phyloP scores from a whole-genome alignment of 1,284 basidiomycete species.

The Chalciporus sp. region DNA sequence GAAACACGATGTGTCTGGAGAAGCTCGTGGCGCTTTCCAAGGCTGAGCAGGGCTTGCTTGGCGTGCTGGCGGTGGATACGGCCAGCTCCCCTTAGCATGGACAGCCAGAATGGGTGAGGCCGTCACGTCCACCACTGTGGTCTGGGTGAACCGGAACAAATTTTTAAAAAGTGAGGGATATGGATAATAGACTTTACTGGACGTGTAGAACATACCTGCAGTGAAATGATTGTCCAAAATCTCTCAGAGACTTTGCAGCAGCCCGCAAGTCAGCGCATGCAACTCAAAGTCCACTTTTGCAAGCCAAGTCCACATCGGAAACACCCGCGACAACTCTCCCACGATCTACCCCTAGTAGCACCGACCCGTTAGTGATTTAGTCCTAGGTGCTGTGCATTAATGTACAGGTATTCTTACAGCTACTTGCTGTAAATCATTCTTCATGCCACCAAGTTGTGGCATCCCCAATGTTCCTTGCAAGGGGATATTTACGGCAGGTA shows the following conservation, averaged over 20 bases:
- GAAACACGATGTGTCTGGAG: slow-evolving; percentile 7
- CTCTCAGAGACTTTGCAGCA: neutral
- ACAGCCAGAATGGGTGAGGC: slow-evolving; percentile 52
- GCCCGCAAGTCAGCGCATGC: neutral
- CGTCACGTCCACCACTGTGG: slow-evolving; percentile 38
- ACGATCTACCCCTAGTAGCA: slow-evolving; percentile 1
- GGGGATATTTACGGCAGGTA: too few relatives aligned
- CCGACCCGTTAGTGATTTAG: too few relatives aligned
- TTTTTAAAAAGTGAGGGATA: neutral
- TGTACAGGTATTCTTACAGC: slow-evolving; percentile 1
- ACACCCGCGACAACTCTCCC: slow-evolving; percentile 15
- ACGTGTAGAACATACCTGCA: slow-evolving; percentile 14
- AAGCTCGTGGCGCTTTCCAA: slow-evolving; percentile 16
- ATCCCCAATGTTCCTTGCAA: neutral
- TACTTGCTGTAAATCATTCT: slow-evolving; percentile 3
- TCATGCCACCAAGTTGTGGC: too few relatives aligned
- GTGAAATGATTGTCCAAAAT: neutral
- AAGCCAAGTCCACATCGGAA: slow-evolving; percentile 7
- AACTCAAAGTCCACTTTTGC: neutral
- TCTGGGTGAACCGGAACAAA: slow-evolving; percentile 14
- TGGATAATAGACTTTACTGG: neutral
- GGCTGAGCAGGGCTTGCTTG: slow-evolving; percentile 36
- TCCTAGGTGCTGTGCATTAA: too few relatives aligned
- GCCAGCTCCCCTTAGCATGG: slow-evolving; percentile 69
- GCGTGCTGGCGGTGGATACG: slow-evolving; percentile 56